These are phyloP conservation scores for Prunus mume DNA, from an alignment of 306 rosid genomes.

Conservation along the genomic window DNA sequence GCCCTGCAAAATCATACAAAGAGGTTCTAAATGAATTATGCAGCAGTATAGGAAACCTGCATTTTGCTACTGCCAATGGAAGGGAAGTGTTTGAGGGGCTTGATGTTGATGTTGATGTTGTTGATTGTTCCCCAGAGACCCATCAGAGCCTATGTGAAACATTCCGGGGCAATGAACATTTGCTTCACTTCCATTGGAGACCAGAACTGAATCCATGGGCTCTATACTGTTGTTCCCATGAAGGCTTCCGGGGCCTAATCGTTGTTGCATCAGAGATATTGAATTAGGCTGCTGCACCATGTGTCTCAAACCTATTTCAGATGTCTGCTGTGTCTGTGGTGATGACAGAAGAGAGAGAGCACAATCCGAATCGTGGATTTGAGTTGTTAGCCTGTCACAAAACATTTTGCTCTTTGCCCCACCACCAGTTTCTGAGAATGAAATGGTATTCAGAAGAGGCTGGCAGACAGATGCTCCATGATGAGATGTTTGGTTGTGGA, in stretches of 20 bases:
- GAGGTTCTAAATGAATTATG: slow-evolving; percentile 9
- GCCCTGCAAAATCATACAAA: slow-evolving; percentile 5
- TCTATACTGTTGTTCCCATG: slow-evolving; percentile 41
- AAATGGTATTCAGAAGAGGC: slow-evolving; percentile 36
- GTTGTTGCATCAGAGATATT: slow-evolving; percentile 42
- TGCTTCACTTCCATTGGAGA: slow-evolving; percentile 34
- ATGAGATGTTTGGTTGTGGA: slow-evolving; percentile 26
- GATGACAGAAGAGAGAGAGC: slow-evolving; percentile 99
- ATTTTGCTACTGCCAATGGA: slow-evolving; percentile 59
- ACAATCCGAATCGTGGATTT: slow-evolving; percentile 57
- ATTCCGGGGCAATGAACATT: slow-evolving; percentile 46
- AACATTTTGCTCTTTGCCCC: slow-evolving; percentile 39
- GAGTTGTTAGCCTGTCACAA: slow-evolving; percentile 42
- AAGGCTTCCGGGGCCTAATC: slow-evolving; percentile 26
- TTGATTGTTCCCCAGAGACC: slow-evolving; percentile 41
- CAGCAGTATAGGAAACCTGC: neutral
- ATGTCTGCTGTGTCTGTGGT: slow-evolving; percentile 55
- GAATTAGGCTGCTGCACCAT: slow-evolving; percentile 47
- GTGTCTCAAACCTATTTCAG: slow-evolving; percentile 51
- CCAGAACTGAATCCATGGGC: slow-evolving; percentile 56
- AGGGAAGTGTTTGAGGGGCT: slow-evolving; percentile 62
- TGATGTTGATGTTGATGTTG: slow-evolving; percentile 19
- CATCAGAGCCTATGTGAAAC: slow-evolving; percentile 51
- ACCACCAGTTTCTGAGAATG: slow-evolving; percentile 41
- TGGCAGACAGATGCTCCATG: slow-evolving; percentile 40